Conservation (phyloP, 2,329 filamentous ascomycete genomes). For the Teratosphaeria epicoccoides region DNA sequence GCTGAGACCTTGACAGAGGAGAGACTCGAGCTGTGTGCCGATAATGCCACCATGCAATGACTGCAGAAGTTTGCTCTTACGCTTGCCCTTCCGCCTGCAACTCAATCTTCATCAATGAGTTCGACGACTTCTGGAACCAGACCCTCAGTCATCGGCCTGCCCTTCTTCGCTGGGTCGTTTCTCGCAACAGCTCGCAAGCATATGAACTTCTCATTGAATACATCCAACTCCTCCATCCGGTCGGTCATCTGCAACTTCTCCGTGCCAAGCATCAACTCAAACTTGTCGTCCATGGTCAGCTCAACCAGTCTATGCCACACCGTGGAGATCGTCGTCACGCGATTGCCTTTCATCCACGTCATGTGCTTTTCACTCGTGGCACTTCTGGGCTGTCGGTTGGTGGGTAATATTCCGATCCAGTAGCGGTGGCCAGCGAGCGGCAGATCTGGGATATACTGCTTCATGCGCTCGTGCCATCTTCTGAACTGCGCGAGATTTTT, state of each 20-base stretch:
- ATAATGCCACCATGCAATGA: too few species aligned
- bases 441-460: conserved; percentile 12
- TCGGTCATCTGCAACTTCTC: conserved; percentile 13
- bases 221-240: conserved; percentile 20
- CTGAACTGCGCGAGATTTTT: conserved; percentile 9
- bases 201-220: conserved; percentile 22
- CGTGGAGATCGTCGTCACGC: conserved; percentile 22
- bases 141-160: conserved; percentile 11
- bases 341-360: conserved; percentile 23
- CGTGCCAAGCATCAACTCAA: conserved; percentile 15
- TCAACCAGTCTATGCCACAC: conserved; percentile 18
- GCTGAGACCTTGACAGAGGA: too few species aligned
- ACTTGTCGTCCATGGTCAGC: conserved; percentile 12
- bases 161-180: conserved; percentile 3
- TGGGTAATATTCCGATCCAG: conserved; percentile 24
- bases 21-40: too few species aligned
- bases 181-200: conserved; percentile 17
- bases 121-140: background rate
- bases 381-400: conserved; percentile 5
- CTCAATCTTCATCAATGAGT: background rate
- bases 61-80: too few species aligned
- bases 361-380: conserved; percentile 11
- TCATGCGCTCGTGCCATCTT: conserved; percentile 15
- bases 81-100: background rate
- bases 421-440: conserved; percentile 19